These are phyloP conservation scores for Durio zibethinus DNA, from an alignment of 345 rosid genomes.

Conservation along the genomic window DNA sequence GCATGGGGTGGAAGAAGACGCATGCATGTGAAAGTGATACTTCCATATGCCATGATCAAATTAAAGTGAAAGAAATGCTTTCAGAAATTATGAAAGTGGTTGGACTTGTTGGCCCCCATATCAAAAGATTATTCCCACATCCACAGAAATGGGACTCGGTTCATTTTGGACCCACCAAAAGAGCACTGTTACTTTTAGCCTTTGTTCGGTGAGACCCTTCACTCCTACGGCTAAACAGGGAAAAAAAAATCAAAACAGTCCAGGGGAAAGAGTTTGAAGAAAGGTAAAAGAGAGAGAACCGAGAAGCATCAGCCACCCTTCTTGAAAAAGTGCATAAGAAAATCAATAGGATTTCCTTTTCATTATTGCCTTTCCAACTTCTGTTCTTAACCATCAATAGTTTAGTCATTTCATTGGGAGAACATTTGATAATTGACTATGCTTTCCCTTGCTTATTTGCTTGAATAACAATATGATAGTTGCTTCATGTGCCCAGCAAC, in stretches of 20 bases:
- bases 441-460: neutral
- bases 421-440: neutral
- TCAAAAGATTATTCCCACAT: conserved; percentile 8
- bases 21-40: neutral
- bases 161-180: conserved; percentile 14
- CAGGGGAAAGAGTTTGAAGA: neutral
- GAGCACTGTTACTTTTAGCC: neutral
- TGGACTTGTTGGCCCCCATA: neutral
- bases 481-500: no score
- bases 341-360: neutral
- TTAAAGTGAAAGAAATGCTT: neutral
- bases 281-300: neutral
- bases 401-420: neutral
- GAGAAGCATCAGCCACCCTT: neutral
- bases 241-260: no score
- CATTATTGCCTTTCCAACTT: neutral
- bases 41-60: neutral
- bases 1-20: neutral
- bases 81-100: neutral
- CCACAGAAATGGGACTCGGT: conserved; percentile 7
- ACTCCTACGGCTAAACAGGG: neutral
- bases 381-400: neutral
- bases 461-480: no score
- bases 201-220: neutral
- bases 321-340: no score